Base-by-base conservation (phyloP, 495 filamentous ascomycete species). In the Penicillium robsamsonii region DNA sequence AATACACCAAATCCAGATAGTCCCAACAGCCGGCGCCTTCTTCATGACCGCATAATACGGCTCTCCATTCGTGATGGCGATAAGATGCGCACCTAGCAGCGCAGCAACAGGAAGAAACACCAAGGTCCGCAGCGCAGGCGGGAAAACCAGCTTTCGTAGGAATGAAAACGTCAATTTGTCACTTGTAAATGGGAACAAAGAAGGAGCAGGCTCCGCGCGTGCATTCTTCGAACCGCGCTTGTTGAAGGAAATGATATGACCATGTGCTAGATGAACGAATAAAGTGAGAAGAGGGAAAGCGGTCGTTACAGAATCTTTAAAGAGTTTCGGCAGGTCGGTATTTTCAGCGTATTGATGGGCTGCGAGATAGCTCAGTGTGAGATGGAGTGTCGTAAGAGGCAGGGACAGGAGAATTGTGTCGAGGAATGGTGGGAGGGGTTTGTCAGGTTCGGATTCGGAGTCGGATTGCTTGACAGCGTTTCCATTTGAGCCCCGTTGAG, bases 1-100 rank as follows among this genome's bases (percentile, higher is more conserved):
- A 33, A 96, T 85, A 17, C 87, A 86, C 94, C 93, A 98, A 13
- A 98, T 83, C 93, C 93, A 96, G 18, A 97, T 68, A 15, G 89
- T 91, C 2, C 91, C 95, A n/a, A 96, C 68, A 20, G 91, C 84
- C 20, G 94, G 94, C 0, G 91, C 89, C 53, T 82, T 85, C 75
- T 96, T 95, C 94, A 98, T 93, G 3, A 96, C 85, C 11, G 85
- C 89, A 65, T 91, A 86, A 63, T 96, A 96, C 0, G 85, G 84
- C 50, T 84, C 80, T 29, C 72, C 78, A 65, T 96, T 98, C 5
- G 88, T 90, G 18, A 91, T 84, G 53, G 87, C 74, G 37, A 97
- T 86, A 37, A 96, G 76, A 70, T 90, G 91, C 68, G 81, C 87
- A 6, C 94, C 94, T 0, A 88, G 57, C 55, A 83, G 63, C 45